Percentiles rank a stretch among this genome's conserved stretches.
phyloP scores from a whole-genome alignment of 2,329 filamentous ascomycete genomes.

The Aureobasidium leucospermi region DNA sequence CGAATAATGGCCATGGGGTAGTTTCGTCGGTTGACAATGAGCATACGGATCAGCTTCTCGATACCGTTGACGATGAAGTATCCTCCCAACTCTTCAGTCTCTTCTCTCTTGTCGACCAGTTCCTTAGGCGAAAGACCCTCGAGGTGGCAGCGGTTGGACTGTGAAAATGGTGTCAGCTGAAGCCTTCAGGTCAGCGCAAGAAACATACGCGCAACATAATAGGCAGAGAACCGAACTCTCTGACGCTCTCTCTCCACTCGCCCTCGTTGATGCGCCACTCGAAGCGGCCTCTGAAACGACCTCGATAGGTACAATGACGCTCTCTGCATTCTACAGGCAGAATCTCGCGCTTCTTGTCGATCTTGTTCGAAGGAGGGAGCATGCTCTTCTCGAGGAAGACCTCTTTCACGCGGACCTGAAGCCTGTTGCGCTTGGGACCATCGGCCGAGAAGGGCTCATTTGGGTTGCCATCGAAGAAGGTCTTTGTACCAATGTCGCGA shows the following conservation, averaged over 20 bases:
- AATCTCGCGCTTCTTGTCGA: conserved; percentile 75
- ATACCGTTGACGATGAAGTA: conserved; percentile 98
- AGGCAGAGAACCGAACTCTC: conserved; percentile 82
- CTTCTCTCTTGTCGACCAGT: conserved; percentile 82
- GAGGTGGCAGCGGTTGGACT: conserved; percentile 87
- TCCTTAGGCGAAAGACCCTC: conserved; percentile 75
- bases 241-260: conserved; percentile 71
- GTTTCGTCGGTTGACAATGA: conserved; percentile 85
- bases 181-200: conserved; percentile 15
- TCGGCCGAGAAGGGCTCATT: conserved; percentile 20
- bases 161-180: conserved; percentile 15
- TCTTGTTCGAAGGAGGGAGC: conserved; percentile 76
- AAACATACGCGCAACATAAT: conserved; percentile 78
- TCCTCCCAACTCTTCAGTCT: conserved; percentile 90
- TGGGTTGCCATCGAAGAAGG: conserved; percentile 71
- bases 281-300: conserved; percentile 72
- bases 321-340: conserved; percentile 90
- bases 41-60: conserved; percentile 89
- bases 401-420: conserved; percentile 72
- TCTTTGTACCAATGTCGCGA: conserved; percentile 83
- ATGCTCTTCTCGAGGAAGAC: conserved; percentile 75
- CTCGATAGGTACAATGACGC: conserved; percentile 83
- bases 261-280: conserved; percentile 84
- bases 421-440: conserved; percentile 47
- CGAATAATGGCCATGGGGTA: conserved; percentile 92